Evolutionary conservation across 768 basidiomycete genomes (phyloP).

Genomic region (Panaeolus cyanescens): DNA sequence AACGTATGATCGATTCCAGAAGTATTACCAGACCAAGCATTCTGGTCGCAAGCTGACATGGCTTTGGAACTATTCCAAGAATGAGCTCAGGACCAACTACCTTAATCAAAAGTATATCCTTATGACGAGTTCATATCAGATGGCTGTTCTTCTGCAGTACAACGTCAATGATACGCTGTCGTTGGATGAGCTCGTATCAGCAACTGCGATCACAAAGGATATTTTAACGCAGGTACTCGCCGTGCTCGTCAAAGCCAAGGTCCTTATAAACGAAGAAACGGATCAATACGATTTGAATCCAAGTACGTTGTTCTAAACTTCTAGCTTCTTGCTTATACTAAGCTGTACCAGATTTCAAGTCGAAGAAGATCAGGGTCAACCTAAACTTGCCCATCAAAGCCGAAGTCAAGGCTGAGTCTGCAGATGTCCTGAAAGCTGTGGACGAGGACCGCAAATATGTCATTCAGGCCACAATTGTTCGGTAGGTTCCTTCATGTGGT

Average conservation of each 20-base stretch:
- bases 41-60: conserved; percentile 95
- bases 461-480: conserved; percentile 93
- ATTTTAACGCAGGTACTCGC: conserved; percentile 71
- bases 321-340: not conserved
- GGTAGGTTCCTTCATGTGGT: conserved; percentile 37
- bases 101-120: conserved; percentile 95
- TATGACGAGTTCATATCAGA: conserved; percentile 96
- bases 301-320: conserved; percentile 29
- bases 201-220: conserved; percentile 81
- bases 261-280: conserved; percentile 84
- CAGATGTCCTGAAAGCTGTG: conserved; percentile 89
- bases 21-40: conserved; percentile 94
- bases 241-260: conserved; percentile 84
- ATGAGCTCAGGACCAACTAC: conserved; percentile 94
- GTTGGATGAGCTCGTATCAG: conserved; percentile 74
- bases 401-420: conserved; percentile 89
- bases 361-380: conserved; percentile 92
- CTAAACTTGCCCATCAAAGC: conserved; percentile 92
- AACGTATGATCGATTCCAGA: conserved; percentile 90
- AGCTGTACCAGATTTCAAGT: conserved; percentile 69
- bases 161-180: conserved; percentile 90
- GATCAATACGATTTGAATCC: conserved; percentile 95
- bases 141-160: conserved; percentile 94
- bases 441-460: conserved; percentile 98
- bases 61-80: conserved; percentile 99